Base-by-base conservation (phyloP, 2,329 filamentous ascomycete species). In the Truncatella angustata region DNA sequence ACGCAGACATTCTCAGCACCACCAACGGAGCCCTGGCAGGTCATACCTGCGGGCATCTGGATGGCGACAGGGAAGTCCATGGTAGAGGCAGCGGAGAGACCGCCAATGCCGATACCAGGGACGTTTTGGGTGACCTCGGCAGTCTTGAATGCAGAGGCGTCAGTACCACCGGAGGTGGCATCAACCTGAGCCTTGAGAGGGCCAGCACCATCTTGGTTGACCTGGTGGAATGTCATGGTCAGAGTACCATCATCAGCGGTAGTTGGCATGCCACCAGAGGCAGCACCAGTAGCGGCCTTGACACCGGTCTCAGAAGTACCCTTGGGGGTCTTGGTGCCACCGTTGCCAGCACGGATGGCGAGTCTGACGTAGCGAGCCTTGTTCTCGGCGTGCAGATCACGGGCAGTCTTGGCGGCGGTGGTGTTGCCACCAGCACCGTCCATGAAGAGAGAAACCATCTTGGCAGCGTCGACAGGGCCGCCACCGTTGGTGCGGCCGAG, bases 171-270 rank as follows among this genome's bases (percentile, higher is more conserved):
- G 5, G 82, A 86, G 26, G 82, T 84, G 46, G 72, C 66, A 60
- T 87, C 83, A 54, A 86, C 71, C 45, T 72, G 69, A 14, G 82
- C 83, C 21, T 70, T 77, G 49, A 86, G 70, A 3, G 82, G 82
- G 5, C 84, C 84, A 2, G 83, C 84, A 28, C 84, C 84, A 59
- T 87, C 84, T 66, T 86, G 82, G 76, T 87, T 87, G 69, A 86
- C 78, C 72, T 87, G 79, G 67, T 83, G 81, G 70, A 80, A 86
- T 56, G 77, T 81, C 77, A 87, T 77, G 54, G 73, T 75, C 63
- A 87, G 70, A 39, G 74, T 75, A 58, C 84, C 84, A 46, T 81
- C 74, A 55, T 84, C 79, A 24, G 73, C 68, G 51, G 74, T 75
- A 9, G 84, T 86, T 20, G 84, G 84, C 21, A 87, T 70, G 55